Evolutionary conservation across 768 basidiomycete genomes (phyloP).

Genomic region (Phanerodontia chrysosporium): DNA sequence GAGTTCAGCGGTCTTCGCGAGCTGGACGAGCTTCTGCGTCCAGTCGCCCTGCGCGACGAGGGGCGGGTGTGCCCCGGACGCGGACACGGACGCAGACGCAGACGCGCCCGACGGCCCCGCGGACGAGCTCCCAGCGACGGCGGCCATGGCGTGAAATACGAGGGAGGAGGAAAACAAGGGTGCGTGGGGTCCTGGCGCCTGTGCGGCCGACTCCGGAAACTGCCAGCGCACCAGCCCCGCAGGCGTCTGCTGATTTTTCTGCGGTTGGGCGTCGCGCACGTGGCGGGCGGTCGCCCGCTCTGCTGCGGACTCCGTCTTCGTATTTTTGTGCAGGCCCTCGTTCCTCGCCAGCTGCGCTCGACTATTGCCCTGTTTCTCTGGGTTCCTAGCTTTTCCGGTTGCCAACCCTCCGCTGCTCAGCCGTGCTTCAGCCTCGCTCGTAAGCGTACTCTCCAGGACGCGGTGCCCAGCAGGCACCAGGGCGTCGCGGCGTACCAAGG

Average conservation of each 20-base stretch:
- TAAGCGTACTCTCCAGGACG: no score
- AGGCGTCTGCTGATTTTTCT: background rate
- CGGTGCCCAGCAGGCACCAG: no score
- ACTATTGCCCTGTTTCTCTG: no score
- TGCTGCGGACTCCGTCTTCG: background rate
- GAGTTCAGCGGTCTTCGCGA: constrained; percentile 84
- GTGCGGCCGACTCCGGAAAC: constrained; percentile 24
- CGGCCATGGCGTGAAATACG: constrained; percentile 22
- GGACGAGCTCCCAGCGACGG: constrained; percentile 23
- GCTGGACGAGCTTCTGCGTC: constrained; percentile 81
- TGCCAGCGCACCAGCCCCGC: constrained; percentile 3
- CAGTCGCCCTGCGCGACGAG: constrained; percentile 80
- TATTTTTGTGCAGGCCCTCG: background rate
- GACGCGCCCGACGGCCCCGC: constrained; percentile 17
- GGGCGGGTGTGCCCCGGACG: constrained; percentile 33
- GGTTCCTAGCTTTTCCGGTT: background rate
- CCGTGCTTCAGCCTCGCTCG: no score
- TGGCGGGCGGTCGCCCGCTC: background rate
- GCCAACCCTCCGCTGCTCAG: no score
- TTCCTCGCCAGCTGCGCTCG: background rate
- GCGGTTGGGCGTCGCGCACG: background rate
- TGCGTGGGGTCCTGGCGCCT: constrained; percentile 17
- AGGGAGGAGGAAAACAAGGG: constrained; percentile 18
- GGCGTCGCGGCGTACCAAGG: no score
- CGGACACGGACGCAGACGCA: no score